phyloP scores from a whole-genome alignment of 306 rosid genomes.

The Dalbergia cultrata region DNA sequence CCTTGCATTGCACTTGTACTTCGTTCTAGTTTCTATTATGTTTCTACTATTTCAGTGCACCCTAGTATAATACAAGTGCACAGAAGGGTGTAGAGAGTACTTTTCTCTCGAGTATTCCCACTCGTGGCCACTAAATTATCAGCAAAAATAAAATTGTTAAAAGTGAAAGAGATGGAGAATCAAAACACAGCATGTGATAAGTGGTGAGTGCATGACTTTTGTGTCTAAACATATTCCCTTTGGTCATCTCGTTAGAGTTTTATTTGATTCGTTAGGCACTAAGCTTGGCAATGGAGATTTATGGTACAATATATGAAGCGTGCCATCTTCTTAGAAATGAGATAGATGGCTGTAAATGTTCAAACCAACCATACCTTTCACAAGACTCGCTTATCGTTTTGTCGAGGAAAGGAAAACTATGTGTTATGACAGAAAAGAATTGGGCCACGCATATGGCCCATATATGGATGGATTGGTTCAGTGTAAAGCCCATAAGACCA shows the following conservation, averaged over 20 bases:
- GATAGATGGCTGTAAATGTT: constrained; percentile 7
- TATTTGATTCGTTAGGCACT: constrained; percentile 40
- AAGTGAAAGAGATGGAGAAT: constrained; percentile 36
- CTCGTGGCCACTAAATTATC: no score
- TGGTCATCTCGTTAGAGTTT: constrained; percentile 4
- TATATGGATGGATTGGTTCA: no score
- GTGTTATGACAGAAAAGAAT: no score
- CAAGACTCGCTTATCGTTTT: constrained; percentile 21
- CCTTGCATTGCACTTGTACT: no score
- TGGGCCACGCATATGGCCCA: no score
- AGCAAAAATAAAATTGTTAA: no score
- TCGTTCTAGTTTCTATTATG: no score
- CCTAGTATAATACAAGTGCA: no score
- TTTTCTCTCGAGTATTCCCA: no score
- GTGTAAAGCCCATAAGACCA: no score
- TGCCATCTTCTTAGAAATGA: constrained; percentile 21
- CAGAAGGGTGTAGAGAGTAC: no score
- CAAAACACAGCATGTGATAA: constrained; percentile 35
- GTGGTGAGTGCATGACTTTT: constrained; percentile 25
- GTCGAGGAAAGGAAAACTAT: constrained; percentile 2
- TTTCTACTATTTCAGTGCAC: no score
- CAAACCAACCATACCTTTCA: constrained; percentile 24
- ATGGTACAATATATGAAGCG: constrained; percentile 6
- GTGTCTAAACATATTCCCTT: constrained; percentile 28
- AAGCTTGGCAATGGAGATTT: constrained; percentile 32